phyloP scores from a whole-genome alignment of 2,329 filamentous ascomycete genomes.

The Paracamarosporium sp. region DNA sequence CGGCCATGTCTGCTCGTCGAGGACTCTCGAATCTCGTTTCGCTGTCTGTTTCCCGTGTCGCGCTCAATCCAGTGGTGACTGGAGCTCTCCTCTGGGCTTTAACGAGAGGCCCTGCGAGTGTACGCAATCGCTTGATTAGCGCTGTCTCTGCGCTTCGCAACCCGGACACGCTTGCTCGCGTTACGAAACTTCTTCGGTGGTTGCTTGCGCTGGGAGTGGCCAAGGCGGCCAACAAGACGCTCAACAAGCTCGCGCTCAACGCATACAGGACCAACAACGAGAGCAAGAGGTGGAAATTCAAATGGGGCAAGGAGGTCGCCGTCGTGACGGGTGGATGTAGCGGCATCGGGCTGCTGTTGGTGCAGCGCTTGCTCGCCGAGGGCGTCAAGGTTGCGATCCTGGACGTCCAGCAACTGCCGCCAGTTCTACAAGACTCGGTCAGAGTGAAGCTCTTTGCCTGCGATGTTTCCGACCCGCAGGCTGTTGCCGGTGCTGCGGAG shows the following conservation, averaged over 20 bases:
- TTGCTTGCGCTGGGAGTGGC: slow-evolving; percentile 41
- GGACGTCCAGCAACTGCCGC: slow-evolving; percentile 39
- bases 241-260: slow-evolving; percentile 46
- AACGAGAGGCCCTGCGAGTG: slow-evolving; percentile 33
- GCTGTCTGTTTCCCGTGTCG: slow-evolving; percentile 26
- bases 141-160: slow-evolving; percentile 30
- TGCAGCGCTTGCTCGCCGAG: slow-evolving; percentile 30
- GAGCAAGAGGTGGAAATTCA: slow-evolving; percentile 43
- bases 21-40: slow-evolving; percentile 23
- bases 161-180: slow-evolving; percentile 21
- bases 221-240: slow-evolving; percentile 29
- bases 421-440: slow-evolving; percentile 30
- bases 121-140: slow-evolving; percentile 30
- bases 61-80: slow-evolving; percentile 39
- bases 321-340: slow-evolving; percentile 47
- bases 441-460: slow-evolving; percentile 40
- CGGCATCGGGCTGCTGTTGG: slow-evolving; percentile 43
- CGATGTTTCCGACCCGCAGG: slow-evolving; percentile 39
- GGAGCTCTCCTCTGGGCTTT: slow-evolving; percentile 38
- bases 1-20: slow-evolving; percentile 1
- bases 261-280: slow-evolving; percentile 46
- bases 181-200: slow-evolving; percentile 37
- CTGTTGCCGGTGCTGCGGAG: slow-evolving; percentile 34
- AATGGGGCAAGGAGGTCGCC: slow-evolving; percentile 40
- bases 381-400: slow-evolving; percentile 42